phyloP scores from a whole-genome alignment of 768 basidiomycete genomes.

The Mycena albidolilacea region DNA sequence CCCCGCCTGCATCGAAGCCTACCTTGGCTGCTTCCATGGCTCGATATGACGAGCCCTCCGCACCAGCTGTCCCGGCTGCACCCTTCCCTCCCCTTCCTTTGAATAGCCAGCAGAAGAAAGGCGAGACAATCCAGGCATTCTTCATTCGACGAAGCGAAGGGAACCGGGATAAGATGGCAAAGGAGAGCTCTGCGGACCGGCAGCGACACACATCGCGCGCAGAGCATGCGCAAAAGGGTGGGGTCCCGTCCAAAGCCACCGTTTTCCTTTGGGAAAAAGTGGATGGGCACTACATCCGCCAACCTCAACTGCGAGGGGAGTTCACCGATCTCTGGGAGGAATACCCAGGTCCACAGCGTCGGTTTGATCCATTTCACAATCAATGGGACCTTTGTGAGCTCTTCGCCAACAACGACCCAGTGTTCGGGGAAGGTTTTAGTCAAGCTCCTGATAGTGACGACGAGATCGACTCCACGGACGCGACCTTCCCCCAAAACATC shows the following conservation, averaged over 20 bases:
- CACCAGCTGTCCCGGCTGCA: not conserved
- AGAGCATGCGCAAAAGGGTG: not conserved
- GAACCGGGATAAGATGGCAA: not conserved
- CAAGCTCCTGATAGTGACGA: not conserved
- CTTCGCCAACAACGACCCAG: not conserved
- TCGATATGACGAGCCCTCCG: not conserved
- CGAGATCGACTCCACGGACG: not conserved
- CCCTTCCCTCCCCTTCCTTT: slow-evolving; percentile 9
- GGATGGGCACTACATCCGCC: slow-evolving; percentile 9
- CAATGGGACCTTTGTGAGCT: slow-evolving; percentile 16
- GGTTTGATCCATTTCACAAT: not conserved
- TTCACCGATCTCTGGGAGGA: not conserved
- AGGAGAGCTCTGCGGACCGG: not conserved
- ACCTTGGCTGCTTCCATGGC: not conserved
- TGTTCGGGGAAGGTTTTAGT: not conserved
- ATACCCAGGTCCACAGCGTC: slow-evolving; percentile 4
- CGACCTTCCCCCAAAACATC: slow-evolving; percentile 8
- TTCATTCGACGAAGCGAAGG: too few species aligned
- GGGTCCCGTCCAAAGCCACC: not conserved
- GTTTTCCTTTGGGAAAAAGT: slow-evolving; percentile 15
- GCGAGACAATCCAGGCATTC: slow-evolving; percentile 5
- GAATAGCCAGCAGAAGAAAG: not conserved
- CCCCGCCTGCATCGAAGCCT: not conserved
- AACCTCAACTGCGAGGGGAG: not conserved
- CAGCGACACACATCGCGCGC: slow-evolving; percentile 9